phyloP scores from a whole-genome alignment of 371 early-diverging fungal genomes.

The Rhizopus delemar region DNA sequence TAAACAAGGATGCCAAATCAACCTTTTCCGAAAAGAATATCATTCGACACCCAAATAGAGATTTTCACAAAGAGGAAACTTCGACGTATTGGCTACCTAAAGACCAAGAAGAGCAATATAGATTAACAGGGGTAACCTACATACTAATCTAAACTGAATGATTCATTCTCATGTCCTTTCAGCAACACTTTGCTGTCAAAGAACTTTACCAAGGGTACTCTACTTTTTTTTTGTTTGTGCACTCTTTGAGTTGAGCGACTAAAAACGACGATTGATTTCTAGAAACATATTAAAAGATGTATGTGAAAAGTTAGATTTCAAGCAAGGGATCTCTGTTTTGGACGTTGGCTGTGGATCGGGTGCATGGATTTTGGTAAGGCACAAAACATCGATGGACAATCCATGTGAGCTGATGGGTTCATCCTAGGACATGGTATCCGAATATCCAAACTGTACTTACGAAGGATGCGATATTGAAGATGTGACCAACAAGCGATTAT shows the following conservation, averaged over 20 bases:
- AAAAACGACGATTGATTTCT: neutral
- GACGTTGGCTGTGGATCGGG: conserved; percentile 51
- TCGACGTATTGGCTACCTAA: conserved; percentile 21
- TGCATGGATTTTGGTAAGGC: conserved; percentile 30
- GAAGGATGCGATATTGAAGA: conserved; percentile 33
- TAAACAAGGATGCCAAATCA: no score
- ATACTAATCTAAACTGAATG: neutral
- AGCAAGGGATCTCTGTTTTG: conserved; percentile 18
- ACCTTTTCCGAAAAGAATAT: no score
- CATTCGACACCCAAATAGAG: neutral
- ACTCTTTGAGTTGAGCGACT: neutral
- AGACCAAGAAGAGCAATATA: conserved; percentile 21
- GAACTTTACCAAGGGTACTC: conserved; percentile 26
- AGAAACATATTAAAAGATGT: conserved; percentile 1
- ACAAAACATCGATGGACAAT: no score
- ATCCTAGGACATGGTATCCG: conserved; percentile 32
- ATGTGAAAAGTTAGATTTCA: conserved; percentile 10
- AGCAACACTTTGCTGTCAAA: conserved; percentile 41
- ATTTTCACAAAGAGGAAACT: conserved; percentile 17
- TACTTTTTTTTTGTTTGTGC: no score
- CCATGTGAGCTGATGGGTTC: conserved; percentile 28
- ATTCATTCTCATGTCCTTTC: neutral
- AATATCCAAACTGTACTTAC: conserved; percentile 39
- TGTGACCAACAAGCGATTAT: conserved; percentile 3
- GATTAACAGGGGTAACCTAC: conserved; percentile 20